Evolutionary conservation across 2,329 filamentous ascomycete genomes (phyloP).

Genomic region (Zymoseptoria tritici): DNA sequence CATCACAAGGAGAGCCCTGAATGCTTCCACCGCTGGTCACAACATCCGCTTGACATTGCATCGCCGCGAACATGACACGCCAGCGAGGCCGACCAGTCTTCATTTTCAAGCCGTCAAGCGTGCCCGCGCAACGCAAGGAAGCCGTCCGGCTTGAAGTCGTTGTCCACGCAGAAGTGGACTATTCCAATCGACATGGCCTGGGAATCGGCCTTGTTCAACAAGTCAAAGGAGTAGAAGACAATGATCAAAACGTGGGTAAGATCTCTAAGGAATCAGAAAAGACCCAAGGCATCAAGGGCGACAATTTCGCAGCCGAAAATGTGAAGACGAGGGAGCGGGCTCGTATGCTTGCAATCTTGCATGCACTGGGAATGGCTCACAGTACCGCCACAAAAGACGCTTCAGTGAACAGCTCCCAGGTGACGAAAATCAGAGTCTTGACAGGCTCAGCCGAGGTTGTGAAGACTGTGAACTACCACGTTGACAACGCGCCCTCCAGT

Average conservation of each 20-base stretch:
- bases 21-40: no score
- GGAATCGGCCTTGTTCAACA: background rate
- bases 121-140: no score
- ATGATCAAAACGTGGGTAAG: background rate
- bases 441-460: background rate
- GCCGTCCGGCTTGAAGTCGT: background rate
- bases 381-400: background rate
- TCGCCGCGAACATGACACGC: no score
- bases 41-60: no score
- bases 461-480: background rate
- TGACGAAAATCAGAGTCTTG: background rate
- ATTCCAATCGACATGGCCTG: background rate
- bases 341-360: background rate
- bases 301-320: conserved; percentile 1
- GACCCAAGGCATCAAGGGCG: background rate
- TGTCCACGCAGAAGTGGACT: background rate
- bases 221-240: background rate
- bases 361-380: conserved; percentile 1
- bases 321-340: background rate
- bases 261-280: background rate
- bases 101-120: no score
- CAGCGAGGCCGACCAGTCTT: no score
- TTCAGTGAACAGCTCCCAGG: background rate
- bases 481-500: background rate
- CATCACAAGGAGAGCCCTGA: no score